phyloP scores from a whole-genome alignment of 148 eudicot species.

The Fallopia convolvulus region DNA sequence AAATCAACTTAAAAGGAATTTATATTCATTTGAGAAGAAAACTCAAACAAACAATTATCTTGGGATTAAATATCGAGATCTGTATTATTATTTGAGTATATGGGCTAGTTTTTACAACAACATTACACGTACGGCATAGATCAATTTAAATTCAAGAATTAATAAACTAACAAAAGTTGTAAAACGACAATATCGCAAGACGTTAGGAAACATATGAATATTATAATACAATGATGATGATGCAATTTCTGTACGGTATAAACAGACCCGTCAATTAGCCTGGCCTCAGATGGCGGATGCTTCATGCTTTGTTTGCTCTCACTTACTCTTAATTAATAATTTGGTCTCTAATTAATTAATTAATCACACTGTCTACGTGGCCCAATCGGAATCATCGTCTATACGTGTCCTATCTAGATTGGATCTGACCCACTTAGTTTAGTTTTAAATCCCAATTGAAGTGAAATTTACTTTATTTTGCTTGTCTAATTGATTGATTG shows the following conservation, averaged over 20 bases:
- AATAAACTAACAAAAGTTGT: no score
- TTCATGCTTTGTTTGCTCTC: slow-evolving; percentile 3
- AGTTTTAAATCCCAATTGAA: neutral
- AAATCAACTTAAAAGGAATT: no score
- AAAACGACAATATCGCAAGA: neutral
- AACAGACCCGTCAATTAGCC: neutral
- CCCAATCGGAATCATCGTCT: neutral
- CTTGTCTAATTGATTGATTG: neutral
- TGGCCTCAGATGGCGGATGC: neutral
- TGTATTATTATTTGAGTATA: no score
- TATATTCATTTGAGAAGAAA: no score
- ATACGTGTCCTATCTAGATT: neutral
- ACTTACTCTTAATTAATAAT: neutral
- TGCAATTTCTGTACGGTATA: neutral
- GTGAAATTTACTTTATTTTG: neutral
- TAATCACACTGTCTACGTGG: neutral
- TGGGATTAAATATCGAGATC: no score
- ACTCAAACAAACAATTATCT: no score
- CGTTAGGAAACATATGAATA: neutral
- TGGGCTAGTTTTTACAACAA: no score
- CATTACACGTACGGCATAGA: no score
- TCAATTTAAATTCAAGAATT: no score
- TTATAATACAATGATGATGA: neutral
- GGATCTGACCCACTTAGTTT: neutral
- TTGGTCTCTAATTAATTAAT: neutral